phyloP scores from a whole-genome alignment of 805 yeast genomes.

The Ogataea saltuana region DNA sequence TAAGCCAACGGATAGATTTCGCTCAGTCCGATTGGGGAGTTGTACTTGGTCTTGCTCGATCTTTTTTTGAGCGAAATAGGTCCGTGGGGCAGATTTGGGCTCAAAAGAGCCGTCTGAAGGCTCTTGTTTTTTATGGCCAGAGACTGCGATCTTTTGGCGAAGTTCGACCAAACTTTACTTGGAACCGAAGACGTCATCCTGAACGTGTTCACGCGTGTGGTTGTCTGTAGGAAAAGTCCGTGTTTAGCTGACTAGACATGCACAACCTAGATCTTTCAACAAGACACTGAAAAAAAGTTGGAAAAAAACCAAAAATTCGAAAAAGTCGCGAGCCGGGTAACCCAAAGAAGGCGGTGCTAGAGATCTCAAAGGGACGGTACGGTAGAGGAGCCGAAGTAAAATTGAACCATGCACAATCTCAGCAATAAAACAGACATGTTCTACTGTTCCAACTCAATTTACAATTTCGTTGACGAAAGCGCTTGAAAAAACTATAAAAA shows the following conservation, averaged over 20 bases:
- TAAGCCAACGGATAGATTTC: conserved; percentile 74
- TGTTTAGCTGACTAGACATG: too few species aligned
- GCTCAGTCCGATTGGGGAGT: conserved; percentile 67
- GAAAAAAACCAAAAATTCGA: conserved; percentile 1
- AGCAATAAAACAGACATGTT: too few species aligned
- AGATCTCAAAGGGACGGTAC: too few species aligned
- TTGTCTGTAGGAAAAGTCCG: too few species aligned
- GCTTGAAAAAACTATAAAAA: too few species aligned
- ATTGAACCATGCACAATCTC: too few species aligned
- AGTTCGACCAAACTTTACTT: conserved; percentile 40
- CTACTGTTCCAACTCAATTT: too few species aligned
- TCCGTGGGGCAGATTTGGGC: conserved; percentile 42
- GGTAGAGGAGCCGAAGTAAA: too few species aligned
- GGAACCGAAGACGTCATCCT: conserved; percentile 4
- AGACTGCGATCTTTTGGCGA: conserved; percentile 35
- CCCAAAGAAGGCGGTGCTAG: too few species aligned
- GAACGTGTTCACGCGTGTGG: too few species aligned
- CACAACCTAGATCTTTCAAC: not conserved
- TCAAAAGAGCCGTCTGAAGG: conserved; percentile 32
- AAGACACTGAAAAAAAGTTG: not conserved
- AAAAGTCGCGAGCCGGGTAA: conserved; percentile 3
- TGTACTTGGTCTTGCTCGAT: conserved; percentile 51
- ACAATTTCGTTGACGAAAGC: too few species aligned
- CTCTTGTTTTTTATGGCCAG: conserved; percentile 32
- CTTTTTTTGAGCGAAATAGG: conserved; percentile 53